Evolutionary conservation across 345 rosid species (phyloP).

Genomic region (Eutrema heterophyllum): DNA sequence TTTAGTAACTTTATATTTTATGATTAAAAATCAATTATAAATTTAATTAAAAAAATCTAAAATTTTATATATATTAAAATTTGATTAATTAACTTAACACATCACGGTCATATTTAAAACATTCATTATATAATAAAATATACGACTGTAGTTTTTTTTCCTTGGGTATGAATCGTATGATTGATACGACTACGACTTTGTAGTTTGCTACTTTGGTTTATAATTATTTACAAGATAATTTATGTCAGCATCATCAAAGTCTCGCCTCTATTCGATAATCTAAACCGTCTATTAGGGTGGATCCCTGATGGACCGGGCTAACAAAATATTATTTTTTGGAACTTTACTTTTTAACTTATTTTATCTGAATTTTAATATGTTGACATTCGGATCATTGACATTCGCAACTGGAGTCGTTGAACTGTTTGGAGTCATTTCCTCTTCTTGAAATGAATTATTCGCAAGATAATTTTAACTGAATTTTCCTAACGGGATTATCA

Average conservation of each 20-base stretch:
- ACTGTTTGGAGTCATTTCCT: too few relatives aligned
- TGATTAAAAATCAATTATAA: too few relatives aligned
- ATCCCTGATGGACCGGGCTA: slow-evolving; percentile 7
- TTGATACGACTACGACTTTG: not conserved
- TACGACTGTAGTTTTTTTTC: not conserved
- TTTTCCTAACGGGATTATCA: too few relatives aligned
- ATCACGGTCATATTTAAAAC: too few relatives aligned
- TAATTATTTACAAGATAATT: not conserved
- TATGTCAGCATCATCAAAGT: slow-evolving; percentile 1
- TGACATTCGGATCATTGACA: slow-evolving; percentile 17
- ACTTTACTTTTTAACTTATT: not conserved
- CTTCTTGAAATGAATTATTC: too few relatives aligned
- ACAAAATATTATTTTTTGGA: not conserved
- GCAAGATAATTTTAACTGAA: too few relatives aligned
- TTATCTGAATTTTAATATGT: not conserved
- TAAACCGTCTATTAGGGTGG: slow-evolving; percentile 1
- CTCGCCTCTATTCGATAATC: slow-evolving; percentile 5
- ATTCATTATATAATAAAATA: too few relatives aligned
- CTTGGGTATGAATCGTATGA: not conserved
- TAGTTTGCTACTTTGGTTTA: not conserved
- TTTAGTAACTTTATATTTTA: too few relatives aligned
- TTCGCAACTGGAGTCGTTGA: slow-evolving; percentile 21
- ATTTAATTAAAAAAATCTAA: too few relatives aligned
- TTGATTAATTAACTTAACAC: too few relatives aligned
- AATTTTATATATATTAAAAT: too few relatives aligned